Percentiles rank a stretch among this genome's conserved stretches.
Conservation (phyloP, 768 basidiomycete species). For the Mycena pura region DNA sequence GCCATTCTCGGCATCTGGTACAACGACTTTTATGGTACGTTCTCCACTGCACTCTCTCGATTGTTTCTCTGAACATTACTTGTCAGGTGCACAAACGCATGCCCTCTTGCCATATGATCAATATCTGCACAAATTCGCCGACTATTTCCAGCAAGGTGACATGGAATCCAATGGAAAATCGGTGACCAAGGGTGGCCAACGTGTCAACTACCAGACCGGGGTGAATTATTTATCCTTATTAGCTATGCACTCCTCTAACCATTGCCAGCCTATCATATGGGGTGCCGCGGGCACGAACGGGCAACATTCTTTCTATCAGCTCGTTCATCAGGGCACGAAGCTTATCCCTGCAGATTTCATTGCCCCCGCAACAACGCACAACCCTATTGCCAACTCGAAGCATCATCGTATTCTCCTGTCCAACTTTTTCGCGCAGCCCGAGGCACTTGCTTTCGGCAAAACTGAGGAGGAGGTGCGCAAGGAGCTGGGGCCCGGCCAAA, state of each 20-base stretch:
- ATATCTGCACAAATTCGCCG: slow-evolving; percentile 98
- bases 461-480: slow-evolving; percentile 83
- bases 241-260: not conserved
- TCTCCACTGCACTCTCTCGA: slow-evolving; percentile 8
- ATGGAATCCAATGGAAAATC: slow-evolving; percentile 99
- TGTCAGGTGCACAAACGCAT: slow-evolving; percentile 86
- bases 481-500: slow-evolving; percentile 72
- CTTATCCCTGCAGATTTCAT: slow-evolving; percentile 92
- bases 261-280: slow-evolving; percentile 92
- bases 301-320: slow-evolving; percentile 99
- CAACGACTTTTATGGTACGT: slow-evolving; percentile 91
- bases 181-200: slow-evolving; percentile 91
- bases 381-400: slow-evolving; percentile 85
- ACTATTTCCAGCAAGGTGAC: slow-evolving; percentile 99
- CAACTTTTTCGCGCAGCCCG: slow-evolving; percentile 98
- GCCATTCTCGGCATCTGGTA: slow-evolving; percentile 96
- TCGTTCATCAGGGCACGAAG: slow-evolving; percentile 94
- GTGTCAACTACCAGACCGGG: slow-evolving; percentile 96
- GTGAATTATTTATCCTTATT: slow-evolving; percentile 53
- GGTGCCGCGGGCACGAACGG: slow-evolving; percentile 98
- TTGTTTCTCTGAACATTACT: not conserved
- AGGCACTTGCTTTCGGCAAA: slow-evolving; percentile 98
- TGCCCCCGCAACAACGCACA: slow-evolving; percentile 87
- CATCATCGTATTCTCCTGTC: slow-evolving; percentile 97
- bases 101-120: slow-evolving; percentile 97